Evolutionary conservation across 305 asterid genomes (phyloP).

Genomic region (Solanum hybrid): DNA sequence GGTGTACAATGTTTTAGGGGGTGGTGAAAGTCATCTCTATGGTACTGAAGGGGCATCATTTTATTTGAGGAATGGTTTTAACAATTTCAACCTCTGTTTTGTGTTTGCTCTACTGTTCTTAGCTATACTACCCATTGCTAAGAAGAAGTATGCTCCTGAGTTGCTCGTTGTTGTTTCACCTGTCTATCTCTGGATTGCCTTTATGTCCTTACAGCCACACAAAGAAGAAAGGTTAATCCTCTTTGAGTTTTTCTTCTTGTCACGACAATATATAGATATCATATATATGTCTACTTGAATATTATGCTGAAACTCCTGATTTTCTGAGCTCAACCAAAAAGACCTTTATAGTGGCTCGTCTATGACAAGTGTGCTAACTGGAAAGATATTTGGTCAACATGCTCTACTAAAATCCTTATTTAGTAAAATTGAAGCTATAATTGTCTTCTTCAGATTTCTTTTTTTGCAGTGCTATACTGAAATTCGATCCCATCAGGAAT

Average conservation of each 20-base stretch:
- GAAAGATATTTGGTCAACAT: not conserved
- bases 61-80: slow-evolving; percentile 84
- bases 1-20: slow-evolving; percentile 79
- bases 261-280: not conserved
- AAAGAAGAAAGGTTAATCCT: slow-evolving; percentile 83
- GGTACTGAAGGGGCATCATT: slow-evolving; percentile 81
- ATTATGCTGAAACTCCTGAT: not conserved
- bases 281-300: not conserved
- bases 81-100: slow-evolving; percentile 89
- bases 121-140: slow-evolving; percentile 63
- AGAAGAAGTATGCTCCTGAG: slow-evolving; percentile 72
- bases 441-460: not conserved
- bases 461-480: not conserved
- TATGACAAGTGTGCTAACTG: not conserved
- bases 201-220: slow-evolving; percentile 98
- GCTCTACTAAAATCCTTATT: not conserved
- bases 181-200: slow-evolving; percentile 81
- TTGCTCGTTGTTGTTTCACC: slow-evolving; percentile 75
- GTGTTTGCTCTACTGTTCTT: slow-evolving; percentile 76
- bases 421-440: not conserved
- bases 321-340: not conserved
- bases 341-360: not conserved
- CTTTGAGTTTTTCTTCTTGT: not conserved
- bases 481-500: not conserved
- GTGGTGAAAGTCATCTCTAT: slow-evolving; percentile 95